A percentile compares a stretch with the other conserved stretches of the same genome.
Conservation (phyloP, 23 red algal species). For the Gracilaria domingensis region DNA sequence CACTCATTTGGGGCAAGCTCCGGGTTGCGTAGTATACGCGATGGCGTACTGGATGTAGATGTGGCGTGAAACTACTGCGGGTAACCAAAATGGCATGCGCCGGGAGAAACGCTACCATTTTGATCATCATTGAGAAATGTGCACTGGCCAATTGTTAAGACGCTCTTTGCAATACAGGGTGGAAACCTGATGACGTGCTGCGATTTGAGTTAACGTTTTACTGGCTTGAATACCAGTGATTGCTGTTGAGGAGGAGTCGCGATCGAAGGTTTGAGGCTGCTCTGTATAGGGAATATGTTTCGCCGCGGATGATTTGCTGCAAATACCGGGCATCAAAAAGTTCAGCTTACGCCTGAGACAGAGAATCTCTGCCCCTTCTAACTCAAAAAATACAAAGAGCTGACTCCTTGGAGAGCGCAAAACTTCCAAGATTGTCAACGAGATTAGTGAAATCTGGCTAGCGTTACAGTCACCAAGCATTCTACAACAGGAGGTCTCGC, state of each 20-base stretch:
- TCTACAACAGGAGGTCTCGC: not conserved
- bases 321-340: too few species aligned
- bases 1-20: slow-evolving; percentile 5
- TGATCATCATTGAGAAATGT: not conserved
- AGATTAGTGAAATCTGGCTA: not conserved
- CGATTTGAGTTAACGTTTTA: not conserved
- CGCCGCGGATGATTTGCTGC: too few species aligned
- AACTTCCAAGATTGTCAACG: not conserved
- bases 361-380: too few species aligned
- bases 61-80: slow-evolving; percentile 3
- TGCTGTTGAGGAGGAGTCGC: not conserved
- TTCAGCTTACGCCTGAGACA: too few species aligned
- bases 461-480: not conserved
- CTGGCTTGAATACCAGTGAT: not conserved
- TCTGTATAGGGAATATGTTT: not conserved
- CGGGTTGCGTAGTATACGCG: not conserved
- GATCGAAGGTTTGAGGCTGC: not conserved
- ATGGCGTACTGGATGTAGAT: not conserved
- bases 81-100: slow-evolving; percentile 11
- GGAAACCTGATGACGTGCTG: slow-evolving; percentile 14
- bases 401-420: not conserved
- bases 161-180: not conserved
- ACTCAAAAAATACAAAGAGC: not conserved
- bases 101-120: slow-evolving; percentile 15
- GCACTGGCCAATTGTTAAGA: not conserved